These are phyloP conservation scores for Favolaschia claudopus DNA, from an alignment of 768 basidiomycete genomes.

Conservation along the genomic window DNA sequence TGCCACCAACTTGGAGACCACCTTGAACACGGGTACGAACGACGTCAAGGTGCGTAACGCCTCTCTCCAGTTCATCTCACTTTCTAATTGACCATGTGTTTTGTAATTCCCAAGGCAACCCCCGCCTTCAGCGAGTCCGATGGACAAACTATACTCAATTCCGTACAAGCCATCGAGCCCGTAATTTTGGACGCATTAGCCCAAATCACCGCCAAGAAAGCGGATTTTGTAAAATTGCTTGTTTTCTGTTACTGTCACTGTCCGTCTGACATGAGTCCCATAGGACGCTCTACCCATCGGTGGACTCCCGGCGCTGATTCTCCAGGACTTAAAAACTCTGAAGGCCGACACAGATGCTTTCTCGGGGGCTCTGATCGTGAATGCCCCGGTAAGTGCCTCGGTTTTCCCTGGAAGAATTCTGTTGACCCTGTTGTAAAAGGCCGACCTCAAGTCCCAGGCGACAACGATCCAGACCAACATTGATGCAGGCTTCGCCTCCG, in stretches of 20 bases:
- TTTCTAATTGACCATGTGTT: not conserved
- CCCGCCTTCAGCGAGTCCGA: constrained; percentile 37
- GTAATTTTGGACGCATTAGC: constrained; percentile 33
- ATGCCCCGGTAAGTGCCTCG: constrained; percentile 40
- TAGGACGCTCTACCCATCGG: constrained; percentile 35
- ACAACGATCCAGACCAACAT: constrained; percentile 26
- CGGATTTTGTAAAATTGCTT: constrained; percentile 27
- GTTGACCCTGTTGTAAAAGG: too few relatives aligned
- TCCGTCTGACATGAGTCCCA: not conserved
- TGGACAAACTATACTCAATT: constrained; percentile 30
- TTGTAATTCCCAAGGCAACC: not conserved
- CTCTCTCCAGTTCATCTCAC: not conserved
- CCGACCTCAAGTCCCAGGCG: constrained; percentile 28
- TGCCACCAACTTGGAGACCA: constrained; percentile 27
- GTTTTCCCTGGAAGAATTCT: too few relatives aligned
- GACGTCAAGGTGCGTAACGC: constrained; percentile 34
- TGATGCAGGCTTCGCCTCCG: constrained; percentile 33
- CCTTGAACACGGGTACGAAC: constrained; percentile 32
- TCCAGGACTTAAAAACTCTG: constrained; percentile 37
- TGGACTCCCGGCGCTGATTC: constrained; percentile 38
- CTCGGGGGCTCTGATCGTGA: constrained; percentile 32
- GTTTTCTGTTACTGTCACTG: not conserved
- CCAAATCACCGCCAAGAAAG: constrained; percentile 33
- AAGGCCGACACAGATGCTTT: constrained; percentile 29
- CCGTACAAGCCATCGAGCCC: constrained; percentile 35